Evolutionary conservation across 805 yeast species (phyloP), one percentile per base, ranked within the genome.

Genomic region (Zygotorulaspora florentina): DNA sequence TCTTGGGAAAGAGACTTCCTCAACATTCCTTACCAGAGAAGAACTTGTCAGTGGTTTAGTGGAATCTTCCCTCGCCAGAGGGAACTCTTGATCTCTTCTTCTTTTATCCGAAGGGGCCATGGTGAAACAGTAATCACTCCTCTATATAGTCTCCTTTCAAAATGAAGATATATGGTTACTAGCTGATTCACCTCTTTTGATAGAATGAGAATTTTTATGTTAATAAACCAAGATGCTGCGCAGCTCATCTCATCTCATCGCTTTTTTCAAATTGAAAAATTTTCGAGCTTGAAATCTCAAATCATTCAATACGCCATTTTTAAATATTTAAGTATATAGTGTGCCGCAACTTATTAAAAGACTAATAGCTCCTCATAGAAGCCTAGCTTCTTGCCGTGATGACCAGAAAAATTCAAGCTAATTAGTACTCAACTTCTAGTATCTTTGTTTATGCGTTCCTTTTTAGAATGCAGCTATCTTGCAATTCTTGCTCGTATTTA

Each of bases 1-100:
- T 80, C 99, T 85, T 41, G 99, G 99, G 63, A 93, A 93, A 13
- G 77, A 63, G 18, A 65, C 65, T 34, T 68, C 72, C 26, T 70
- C 73, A 35, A 65, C 57, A 28, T 55, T 55, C 39, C 67, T 64
- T 28, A 68, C 57, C 17, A 73, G 50, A 17, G 72, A 57, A 17
- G 76, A 69, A 16, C 51, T 52, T 16, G 56, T 45, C 33, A 74
- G 73, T 17, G 64, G 70, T 45, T 51, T 51, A 3, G 75, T 69
- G n/a, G 58, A 55, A 54, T 71, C 75, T 51, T 68, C 65, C 47
- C 73, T 67, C 25, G 61, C 54, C 34, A 71, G 55, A 39, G 75
- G 75, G 35, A 69, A 70, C 54, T 67, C 69, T 38, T 72, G 77
- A 31, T 73, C 70, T 67, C 79, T 75, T 57, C 70, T 73, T 69